Percentiles rank a stretch among this genome's conserved stretches.
These are phyloP conservation scores for Avena atlantica DNA, from an alignment of 176 grass and related monocot genomes.

Conservation along the genomic window DNA sequence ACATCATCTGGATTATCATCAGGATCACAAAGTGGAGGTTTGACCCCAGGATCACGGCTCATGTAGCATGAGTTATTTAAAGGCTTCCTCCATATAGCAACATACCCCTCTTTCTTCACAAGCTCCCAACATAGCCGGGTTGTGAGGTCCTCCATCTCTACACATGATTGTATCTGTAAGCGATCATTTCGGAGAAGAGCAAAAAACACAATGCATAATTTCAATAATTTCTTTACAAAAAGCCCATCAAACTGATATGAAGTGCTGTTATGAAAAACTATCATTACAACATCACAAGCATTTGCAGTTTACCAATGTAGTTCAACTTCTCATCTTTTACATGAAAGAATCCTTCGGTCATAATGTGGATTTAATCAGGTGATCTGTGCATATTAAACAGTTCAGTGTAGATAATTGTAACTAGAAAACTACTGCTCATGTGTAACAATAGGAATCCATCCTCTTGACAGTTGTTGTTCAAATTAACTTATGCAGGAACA, in stretches of 20 bases:
- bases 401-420: slow-evolving; percentile 16
- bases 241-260: neutral
- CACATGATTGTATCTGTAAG: slow-evolving; percentile 43
- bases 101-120: slow-evolving; percentile 92
- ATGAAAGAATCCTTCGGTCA: slow-evolving; percentile 9
- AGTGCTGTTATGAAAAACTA: slow-evolving; percentile 12
- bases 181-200: slow-evolving; percentile 27
- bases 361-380: slow-evolving; percentile 22
- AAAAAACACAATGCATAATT: slow-evolving; percentile 1
- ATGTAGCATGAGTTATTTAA: slow-evolving; percentile 77
- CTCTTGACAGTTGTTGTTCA: neutral
- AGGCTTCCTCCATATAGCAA: slow-evolving; percentile 94
- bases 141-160: slow-evolving; percentile 94
- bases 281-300: slow-evolving; percentile 34
- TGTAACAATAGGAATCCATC: neutral
- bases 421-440: neutral
- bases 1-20: slow-evolving; percentile 76
- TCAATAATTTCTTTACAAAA: slow-evolving; percentile 2
- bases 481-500: slow-evolving; percentile 17
- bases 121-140: slow-evolving; percentile 82
- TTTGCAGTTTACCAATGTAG: slow-evolving; percentile 30
- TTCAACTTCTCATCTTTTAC: slow-evolving; percentile 17
- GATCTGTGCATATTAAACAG: neutral
- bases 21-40: slow-evolving; percentile 71
- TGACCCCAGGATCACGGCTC: slow-evolving; percentile 55